phyloP scores from a whole-genome alignment of 352 stramenopile genomes.

The Phytophthora sp. region DNA sequence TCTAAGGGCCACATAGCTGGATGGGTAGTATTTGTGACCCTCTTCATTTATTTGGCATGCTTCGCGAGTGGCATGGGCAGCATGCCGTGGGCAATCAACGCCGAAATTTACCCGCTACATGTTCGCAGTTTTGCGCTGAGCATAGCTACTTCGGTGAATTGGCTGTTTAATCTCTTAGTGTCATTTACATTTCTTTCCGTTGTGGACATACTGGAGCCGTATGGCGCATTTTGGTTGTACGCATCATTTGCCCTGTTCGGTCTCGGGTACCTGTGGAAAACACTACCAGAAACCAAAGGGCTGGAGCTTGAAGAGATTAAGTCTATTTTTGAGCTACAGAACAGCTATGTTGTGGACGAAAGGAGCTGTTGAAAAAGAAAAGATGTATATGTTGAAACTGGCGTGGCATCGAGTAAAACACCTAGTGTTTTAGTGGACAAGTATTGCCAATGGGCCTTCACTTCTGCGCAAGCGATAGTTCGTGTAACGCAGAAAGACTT shows the following conservation, averaged over 20 bases:
- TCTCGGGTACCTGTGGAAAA: conserved; percentile 76
- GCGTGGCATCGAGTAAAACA: no score
- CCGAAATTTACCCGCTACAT: conserved; percentile 94
- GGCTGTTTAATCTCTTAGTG: conserved; percentile 93
- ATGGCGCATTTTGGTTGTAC: conserved; percentile 94
- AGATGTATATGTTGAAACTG: no score
- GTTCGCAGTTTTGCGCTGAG: conserved; percentile 90
- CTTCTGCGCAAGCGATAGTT: no score
- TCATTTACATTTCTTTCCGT: conserved; percentile 95
- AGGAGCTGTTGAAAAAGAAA: no score
- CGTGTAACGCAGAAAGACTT: no score
- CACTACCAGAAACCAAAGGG: conserved; percentile 94
- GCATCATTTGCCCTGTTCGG: conserved; percentile 75
- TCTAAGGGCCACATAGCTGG: conserved; percentile 43
- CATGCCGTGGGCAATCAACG: conserved; percentile 96
- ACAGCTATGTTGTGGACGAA: no score
- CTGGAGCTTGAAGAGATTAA: conserved; percentile 94
- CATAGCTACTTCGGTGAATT: conserved; percentile 92
- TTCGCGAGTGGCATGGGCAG: conserved; percentile 87
- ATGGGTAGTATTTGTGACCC: conserved; percentile 60
- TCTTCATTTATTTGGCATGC: conserved; percentile 81
- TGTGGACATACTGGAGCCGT: conserved; percentile 58
- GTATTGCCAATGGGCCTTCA: no score
- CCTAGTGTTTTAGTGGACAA: no score
- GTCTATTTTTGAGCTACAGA: conserved; percentile 67